Evolutionary conservation across 257 asterid species (phyloP), one percentile per base, ranked within the genome.

Genomic region (Orobanche coerulescens): DNA sequence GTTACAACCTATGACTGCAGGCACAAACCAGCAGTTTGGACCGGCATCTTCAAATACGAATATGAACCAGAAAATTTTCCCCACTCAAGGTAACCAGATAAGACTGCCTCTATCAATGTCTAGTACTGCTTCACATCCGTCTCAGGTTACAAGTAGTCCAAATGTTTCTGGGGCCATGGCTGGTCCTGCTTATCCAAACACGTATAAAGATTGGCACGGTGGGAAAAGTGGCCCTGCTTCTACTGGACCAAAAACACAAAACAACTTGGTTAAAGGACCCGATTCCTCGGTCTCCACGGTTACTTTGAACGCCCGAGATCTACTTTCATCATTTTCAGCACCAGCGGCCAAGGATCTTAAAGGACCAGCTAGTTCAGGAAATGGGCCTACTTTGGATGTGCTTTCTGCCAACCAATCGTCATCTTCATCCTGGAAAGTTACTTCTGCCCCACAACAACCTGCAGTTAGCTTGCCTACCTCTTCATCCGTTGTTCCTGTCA

Each of bases 41-140:
- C 81, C 66, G 66, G 49, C 73, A 50, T 80, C 88, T 57, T 67
- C 82, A 22, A 68, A 47, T 66, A 61, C 81, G 47, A 76, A 57
- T 66, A 71, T 70, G 84, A 84, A 78, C 79, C 93, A 76, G 42
- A 96, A 82, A 25, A 75, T 81, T 80, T 68, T 66, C 73, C 77
- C 84, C 8, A 65, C 87, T 66, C 91, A 81, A 65, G 80, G 78
- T 40, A 75, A 70, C 67, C 91, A 75, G 68, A 67, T 62, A 65
- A 80, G 94, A 69, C 82, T 87, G 0, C 64, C 92, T 69, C 57
- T 63, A 66, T 67, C 90, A 14, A 53, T 72, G 57, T 65, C 86
- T 59, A 14, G 79, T 69, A 52, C 80, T 75, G 76, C 70, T 59
- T 50, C 85, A 61, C 84, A 34, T 28, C 83, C 88, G 62, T 73